A percentile compares a stretch with the other conserved stretches of the same genome.
Conservation (phyloP, 345 rosid species). For the Fremontodendron californicum region DNA sequence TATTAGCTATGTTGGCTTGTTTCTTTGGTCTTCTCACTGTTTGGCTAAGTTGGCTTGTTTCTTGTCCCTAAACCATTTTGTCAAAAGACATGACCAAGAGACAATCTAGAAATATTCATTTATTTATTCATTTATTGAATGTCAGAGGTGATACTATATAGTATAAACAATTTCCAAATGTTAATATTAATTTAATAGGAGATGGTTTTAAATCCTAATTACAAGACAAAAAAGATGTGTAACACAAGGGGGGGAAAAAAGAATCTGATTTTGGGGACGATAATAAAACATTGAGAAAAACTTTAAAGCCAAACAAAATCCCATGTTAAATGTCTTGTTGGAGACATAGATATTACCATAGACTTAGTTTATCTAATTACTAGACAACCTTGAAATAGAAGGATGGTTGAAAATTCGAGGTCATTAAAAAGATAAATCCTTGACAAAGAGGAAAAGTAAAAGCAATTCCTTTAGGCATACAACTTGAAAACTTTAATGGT, state of each 20-base stretch:
- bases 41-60: background rate
- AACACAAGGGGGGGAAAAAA: constrained; percentile 6
- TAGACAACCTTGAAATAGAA: background rate
- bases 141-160: background rate
- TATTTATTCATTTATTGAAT: background rate
- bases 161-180: background rate
- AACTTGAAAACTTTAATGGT: background rate
- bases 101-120: background rate
- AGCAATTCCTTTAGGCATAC: background rate
- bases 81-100: background rate
- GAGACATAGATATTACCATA: background rate
- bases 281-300: background rate
- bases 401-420: constrained; percentile 2
- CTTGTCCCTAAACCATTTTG: no score
- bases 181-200: background rate
- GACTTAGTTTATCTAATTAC: background rate
- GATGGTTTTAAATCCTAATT: background rate
- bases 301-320: background rate
- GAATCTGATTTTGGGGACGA: constrained; percentile 18
- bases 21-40: no score
- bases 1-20: background rate
- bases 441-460: constrained; percentile 9
- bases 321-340: background rate
- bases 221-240: background rate
- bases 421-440: background rate